Conservation (phyloP, 1,284 basidiomycete species). For the Mycocalia duriaeana region DNA sequence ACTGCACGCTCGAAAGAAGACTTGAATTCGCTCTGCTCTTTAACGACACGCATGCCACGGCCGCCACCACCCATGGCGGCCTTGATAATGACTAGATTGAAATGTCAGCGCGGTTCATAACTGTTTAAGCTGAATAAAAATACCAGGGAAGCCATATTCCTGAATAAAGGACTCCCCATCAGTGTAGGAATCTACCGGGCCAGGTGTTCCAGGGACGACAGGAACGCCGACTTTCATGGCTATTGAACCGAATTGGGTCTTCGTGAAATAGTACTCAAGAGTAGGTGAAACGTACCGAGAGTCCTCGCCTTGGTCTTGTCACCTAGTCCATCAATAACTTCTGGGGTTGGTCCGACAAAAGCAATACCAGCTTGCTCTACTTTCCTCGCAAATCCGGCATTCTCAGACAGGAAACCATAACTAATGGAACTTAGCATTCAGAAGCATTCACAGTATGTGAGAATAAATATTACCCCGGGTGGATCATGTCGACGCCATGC, state of each 20-base stretch:
- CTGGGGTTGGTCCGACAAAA: constrained; percentile 93
- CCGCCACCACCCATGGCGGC: constrained; percentile 99
- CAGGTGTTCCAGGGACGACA: constrained; percentile 96
- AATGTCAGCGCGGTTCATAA: neutral
- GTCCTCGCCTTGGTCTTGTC: constrained; percentile 98
- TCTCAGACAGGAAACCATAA: constrained; percentile 98
- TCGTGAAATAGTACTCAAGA: constrained; percentile 2
- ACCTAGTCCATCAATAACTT: constrained; percentile 95
- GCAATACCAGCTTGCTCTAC: constrained; percentile 97
- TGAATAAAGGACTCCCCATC: constrained; percentile 89
- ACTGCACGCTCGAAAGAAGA: constrained; percentile 90
- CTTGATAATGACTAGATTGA: constrained; percentile 81
- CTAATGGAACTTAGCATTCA: constrained; percentile 33
- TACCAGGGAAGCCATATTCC: constrained; percentile 92
- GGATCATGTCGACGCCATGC: constrained; percentile 99
- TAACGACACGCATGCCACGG: constrained; percentile 97
- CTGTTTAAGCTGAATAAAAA: no score
- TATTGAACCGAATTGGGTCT: constrained; percentile 24
- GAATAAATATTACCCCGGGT: constrained; percentile 72
- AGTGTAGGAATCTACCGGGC: constrained; percentile 80
- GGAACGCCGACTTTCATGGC: constrained; percentile 89
- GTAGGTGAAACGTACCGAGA: constrained; percentile 49
- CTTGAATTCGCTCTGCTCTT: constrained; percentile 88
- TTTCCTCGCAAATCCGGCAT: constrained; percentile 91
- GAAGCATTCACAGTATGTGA: constrained; percentile 2